Evolutionary conservation across 139 green algal species (phyloP).

Genomic region (Chlamydomonas asymmetrica): DNA sequence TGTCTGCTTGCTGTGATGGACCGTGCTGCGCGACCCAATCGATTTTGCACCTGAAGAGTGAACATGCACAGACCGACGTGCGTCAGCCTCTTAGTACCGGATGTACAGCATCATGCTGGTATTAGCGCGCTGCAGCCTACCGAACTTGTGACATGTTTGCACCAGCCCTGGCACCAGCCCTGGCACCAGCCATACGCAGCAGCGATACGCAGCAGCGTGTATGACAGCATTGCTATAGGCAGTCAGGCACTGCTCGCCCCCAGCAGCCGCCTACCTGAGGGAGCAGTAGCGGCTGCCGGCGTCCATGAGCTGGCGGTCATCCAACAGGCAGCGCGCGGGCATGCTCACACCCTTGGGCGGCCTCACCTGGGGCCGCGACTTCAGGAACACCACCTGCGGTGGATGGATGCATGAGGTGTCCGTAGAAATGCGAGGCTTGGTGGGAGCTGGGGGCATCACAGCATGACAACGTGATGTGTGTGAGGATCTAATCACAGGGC

Average conservation of each 20-base stretch:
- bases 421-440: background rate
- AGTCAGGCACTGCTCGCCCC: background rate
- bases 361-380: slow-evolving; percentile 5
- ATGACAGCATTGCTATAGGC: background rate
- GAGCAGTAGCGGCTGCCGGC: slow-evolving; percentile 35
- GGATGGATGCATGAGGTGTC: background rate
- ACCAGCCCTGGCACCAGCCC: background rate
- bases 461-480: background rate
- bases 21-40: background rate
- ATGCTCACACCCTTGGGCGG: slow-evolving; percentile 21
- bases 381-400: slow-evolving; percentile 32
- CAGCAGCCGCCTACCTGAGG: slow-evolving; percentile 1
- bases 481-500: background rate
- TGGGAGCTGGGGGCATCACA: background rate
- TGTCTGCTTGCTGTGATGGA: background rate
- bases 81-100: background rate
- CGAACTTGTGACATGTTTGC: background rate
- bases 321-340: slow-evolving; percentile 36
- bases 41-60: slow-evolving; percentile 10
- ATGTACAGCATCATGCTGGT: background rate
- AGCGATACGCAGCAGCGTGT: background rate
- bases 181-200: background rate
- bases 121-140: too few relatives aligned
- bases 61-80: too few relatives aligned
- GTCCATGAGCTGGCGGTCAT: slow-evolving; percentile 53